phyloP scores from a whole-genome alignment of 176 grass and related monocot species.

The Raddia guianensis region DNA sequence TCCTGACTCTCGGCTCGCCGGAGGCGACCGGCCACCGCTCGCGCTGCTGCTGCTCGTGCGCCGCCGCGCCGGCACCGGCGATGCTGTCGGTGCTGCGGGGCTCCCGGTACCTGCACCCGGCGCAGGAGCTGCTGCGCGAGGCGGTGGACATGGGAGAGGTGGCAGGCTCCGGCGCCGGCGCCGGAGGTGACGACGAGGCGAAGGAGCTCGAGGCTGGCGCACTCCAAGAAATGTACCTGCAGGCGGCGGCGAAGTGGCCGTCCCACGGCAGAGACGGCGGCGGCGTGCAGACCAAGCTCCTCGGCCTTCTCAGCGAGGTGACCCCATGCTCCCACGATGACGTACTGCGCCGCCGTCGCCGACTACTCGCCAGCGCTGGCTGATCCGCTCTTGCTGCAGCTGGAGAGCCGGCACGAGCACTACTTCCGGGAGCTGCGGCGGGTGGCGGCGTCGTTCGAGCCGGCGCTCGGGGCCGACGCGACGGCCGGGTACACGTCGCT shows the following conservation, averaged over 20 bases:
- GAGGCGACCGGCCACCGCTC: neutral
- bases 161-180: slow-evolving; percentile 30
- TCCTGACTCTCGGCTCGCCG: slow-evolving; percentile 58
- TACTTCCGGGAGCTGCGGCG: slow-evolving; percentile 74
- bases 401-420: slow-evolving; percentile 73
- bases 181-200: slow-evolving; percentile 8
- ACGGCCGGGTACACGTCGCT: slow-evolving; percentile 73
- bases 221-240: neutral
- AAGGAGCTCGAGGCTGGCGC: slow-evolving; percentile 18
- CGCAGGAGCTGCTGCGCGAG: slow-evolving; percentile 77
- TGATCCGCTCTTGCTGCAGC: slow-evolving; percentile 43
- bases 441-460: slow-evolving; percentile 73
- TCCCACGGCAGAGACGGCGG: slow-evolving; percentile 32
- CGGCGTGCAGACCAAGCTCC: slow-evolving; percentile 69
- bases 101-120: slow-evolving; percentile 70
- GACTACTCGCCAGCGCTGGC: too few relatives aligned
- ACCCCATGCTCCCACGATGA: neutral
- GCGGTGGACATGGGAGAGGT: slow-evolving; percentile 54
- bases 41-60: slow-evolving; percentile 12
- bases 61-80: neutral
- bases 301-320: slow-evolving; percentile 81
- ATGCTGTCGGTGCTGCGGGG: slow-evolving; percentile 45
- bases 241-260: slow-evolving; percentile 10
- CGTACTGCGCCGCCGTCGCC: too few relatives aligned
- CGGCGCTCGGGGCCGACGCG: slow-evolving; percentile 55